Evolutionary conservation across 2,329 filamentous ascomycete species (phyloP), one percentile per base, ranked within the genome.

Genomic region (Aspergillus cejpii): DNA sequence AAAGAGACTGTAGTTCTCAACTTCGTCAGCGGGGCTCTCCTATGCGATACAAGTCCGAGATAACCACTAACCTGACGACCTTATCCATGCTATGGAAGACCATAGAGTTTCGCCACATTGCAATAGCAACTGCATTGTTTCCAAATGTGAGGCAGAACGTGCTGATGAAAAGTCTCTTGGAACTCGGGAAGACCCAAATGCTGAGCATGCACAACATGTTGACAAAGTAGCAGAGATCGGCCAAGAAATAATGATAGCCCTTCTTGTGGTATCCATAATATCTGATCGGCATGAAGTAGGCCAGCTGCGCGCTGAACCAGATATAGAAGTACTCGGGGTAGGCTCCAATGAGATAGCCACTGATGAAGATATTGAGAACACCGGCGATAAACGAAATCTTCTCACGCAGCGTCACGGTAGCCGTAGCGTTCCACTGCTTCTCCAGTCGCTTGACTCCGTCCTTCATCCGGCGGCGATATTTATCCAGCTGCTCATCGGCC

Each of bases 41-140:
- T 34, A 8, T 34, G 15, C 31, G 3, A 11, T 10, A 19, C 2
- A 12, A 34, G 3, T 20, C 11, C 15, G 10, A 10, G 6, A 5
- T 8, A 3, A 24, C 10, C 15, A 19, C 71, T 54, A 68, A 81
- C 63, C 87, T 92, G 10, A 90, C 94, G 49, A 97, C 89, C 69
- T 98, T 98, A 75, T 98, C 92, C 69, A 98, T 83, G 62, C 88
- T 94, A 74, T 98, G 92, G 67, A 98, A 98, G 37, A 98, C 92
- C 61, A 98, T 79, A 24, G 90, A 96, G 66, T 98, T 98, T 52
- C 92, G 83, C 92, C 92, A 98, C 90, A 98, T 92, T 63, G 92
- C 89, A 65, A 98, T 97, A 10, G 92, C 92, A 37, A 96, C 83
- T 15, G 92, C 92, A 63, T 98, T 98, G 69, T 98, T 98, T 51